A percentile compares a stretch with the other conserved stretches of the same genome.
Conservation (phyloP, 2,329 filamentous ascomycete genomes). For the Fusarium xyrophilum region DNA sequence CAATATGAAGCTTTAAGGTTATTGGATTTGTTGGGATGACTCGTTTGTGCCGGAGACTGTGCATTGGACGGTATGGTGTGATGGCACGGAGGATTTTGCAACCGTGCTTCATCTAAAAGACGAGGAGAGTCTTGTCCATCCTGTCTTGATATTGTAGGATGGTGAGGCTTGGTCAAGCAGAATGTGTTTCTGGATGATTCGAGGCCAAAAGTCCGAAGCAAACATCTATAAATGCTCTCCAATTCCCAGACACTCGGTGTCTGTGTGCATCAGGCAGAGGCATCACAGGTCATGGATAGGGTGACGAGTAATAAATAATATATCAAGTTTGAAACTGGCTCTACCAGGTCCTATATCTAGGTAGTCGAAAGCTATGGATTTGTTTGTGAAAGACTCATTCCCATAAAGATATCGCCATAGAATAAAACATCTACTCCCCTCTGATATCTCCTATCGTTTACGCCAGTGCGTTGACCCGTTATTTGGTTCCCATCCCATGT, state of each 20-base stretch:
- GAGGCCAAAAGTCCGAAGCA: neutral
- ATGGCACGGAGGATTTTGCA: too few relatives aligned
- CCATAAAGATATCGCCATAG: neutral
- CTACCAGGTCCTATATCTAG: neutral
- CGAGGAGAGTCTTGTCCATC: neutral
- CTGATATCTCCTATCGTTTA: neutral
- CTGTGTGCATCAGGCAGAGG: neutral
- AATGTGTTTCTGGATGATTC: neutral
- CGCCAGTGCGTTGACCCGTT: neutral
- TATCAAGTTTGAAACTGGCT: neutral
- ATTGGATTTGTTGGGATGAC: neutral
- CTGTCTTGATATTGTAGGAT: neutral
- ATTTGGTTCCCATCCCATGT: neutral
- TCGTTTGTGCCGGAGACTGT: neutral
- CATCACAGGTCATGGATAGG: too few relatives aligned
- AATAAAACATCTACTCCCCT: neutral
- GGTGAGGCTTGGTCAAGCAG: neutral
- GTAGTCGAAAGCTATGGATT: neutral
- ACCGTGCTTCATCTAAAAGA: too few relatives aligned
- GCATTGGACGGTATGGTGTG: neutral
- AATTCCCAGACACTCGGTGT: neutral
- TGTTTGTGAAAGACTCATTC: neutral
- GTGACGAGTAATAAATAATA: too few relatives aligned
- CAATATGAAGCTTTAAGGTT: constrained; percentile 37
- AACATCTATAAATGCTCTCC: neutral